Conservation (phyloP, 2,329 filamentous ascomycete species). For the Talaromyces sp. region DNA sequence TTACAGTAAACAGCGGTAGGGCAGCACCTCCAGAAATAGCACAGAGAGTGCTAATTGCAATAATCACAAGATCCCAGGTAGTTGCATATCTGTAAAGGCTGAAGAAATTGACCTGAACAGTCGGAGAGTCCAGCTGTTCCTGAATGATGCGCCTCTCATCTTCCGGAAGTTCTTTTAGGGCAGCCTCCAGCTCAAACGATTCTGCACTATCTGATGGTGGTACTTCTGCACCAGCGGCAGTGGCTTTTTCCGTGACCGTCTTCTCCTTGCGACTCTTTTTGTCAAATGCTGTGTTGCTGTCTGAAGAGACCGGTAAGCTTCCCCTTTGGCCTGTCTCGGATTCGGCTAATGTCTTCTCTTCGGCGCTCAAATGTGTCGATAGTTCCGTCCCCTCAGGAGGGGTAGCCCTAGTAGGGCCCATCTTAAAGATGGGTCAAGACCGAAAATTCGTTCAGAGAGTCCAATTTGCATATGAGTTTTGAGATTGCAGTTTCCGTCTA, state of each 20-base stretch:
- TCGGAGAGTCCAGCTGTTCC: slow-evolving; percentile 61
- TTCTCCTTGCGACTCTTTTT: not conserved
- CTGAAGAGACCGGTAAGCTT: not conserved
- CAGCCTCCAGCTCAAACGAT: slow-evolving; percentile 44
- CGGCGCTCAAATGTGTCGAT: not conserved
- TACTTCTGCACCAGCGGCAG: not conserved
- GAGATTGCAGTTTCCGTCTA: not conserved
- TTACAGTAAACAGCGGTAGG: slow-evolving; percentile 66
- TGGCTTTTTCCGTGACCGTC: slow-evolving; percentile 13
- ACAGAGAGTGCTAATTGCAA: slow-evolving; percentile 56
- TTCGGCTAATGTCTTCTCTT: not conserved
- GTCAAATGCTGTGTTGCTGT: not conserved
- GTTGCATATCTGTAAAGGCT: slow-evolving; percentile 68
- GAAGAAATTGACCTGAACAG: slow-evolving; percentile 58
- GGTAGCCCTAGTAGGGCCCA: not conserved
- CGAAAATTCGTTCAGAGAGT: not conserved
- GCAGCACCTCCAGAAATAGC: slow-evolving; percentile 69
- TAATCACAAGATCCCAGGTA: slow-evolving; percentile 58
- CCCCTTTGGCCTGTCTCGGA: not conserved
- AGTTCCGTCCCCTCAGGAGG: not conserved
- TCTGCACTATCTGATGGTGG: slow-evolving; percentile 29
- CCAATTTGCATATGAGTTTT: not conserved
- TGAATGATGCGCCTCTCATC: slow-evolving; percentile 63
- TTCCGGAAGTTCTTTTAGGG: slow-evolving; percentile 58
- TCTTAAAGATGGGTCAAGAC: not conserved